These are phyloP conservation scores for Pythium monospermum DNA, from an alignment of 352 stramenopile genomes.

Conservation along the genomic window DNA sequence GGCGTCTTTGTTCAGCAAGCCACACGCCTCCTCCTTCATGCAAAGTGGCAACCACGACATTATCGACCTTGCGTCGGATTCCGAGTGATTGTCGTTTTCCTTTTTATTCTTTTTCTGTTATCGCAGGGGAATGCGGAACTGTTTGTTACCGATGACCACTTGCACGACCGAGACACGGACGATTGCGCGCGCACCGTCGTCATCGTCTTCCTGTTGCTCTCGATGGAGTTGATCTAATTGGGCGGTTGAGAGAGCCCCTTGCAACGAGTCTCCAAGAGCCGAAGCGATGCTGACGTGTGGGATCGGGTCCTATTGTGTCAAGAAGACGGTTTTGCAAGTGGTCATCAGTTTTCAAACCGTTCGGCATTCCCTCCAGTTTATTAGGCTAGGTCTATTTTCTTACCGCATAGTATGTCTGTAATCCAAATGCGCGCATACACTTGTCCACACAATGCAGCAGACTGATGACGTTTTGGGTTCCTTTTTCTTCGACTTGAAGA, in stretches of 20 bases:
- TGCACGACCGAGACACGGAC: conserved; percentile 36
- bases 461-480: conserved; percentile 28
- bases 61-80: conserved; percentile 22
- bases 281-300: conserved; percentile 79
- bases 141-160: conserved; percentile 80
- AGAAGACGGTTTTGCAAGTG: conserved; percentile 4
- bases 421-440: conserved; percentile 46
- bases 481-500: conserved; percentile 37
- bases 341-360: conserved; percentile 42
- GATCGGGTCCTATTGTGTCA: conserved; percentile 51
- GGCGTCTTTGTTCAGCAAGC: too few species aligned
- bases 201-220: conserved; percentile 11
- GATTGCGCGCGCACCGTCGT: conserved; percentile 6
- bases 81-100: conserved; percentile 10
- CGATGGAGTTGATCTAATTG: conserved; percentile 25
- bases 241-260: conserved; percentile 28
- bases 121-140: conserved; percentile 60
- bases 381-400: not conserved
- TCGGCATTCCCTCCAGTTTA: not conserved
- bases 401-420: conserved; percentile 66
- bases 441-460: conserved; percentile 55
- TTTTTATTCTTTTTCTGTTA: conserved; percentile 23
- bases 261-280: conserved; percentile 43
- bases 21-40: too few species aligned
- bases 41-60: conserved; percentile 4